phyloP scores from a whole-genome alignment of 176 grass and related monocot genomes.

The Aegilops bicornis region DNA sequence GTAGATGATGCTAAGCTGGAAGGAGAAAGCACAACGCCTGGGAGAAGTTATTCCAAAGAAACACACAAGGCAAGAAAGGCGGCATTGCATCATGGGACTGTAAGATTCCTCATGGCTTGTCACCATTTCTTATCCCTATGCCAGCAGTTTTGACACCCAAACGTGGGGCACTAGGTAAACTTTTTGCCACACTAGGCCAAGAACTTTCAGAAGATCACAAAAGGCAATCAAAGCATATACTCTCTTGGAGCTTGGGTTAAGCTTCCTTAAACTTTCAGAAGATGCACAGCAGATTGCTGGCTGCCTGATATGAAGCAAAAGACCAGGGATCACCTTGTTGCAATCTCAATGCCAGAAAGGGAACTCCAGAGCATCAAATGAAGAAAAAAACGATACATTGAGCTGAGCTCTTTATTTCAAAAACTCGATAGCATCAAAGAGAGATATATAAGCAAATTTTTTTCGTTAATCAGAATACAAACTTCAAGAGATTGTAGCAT shows the following conservation, averaged over 20 bases:
- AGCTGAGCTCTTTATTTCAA: not conserved
- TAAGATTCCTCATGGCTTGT: conserved; percentile 34
- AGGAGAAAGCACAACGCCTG: conserved; percentile 65
- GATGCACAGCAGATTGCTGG: not conserved
- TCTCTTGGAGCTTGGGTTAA: not conserved
- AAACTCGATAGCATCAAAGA: not conserved
- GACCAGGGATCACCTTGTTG: too few species aligned
- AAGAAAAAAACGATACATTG: not conserved
- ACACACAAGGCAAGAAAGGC: conserved; percentile 71
- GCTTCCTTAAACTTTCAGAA: not conserved
- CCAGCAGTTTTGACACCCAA: not conserved
- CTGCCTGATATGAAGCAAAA: not conserved
- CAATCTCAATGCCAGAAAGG: not conserved
- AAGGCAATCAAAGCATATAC: not conserved
- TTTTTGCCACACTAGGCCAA: not conserved
- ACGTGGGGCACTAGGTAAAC: not conserved
- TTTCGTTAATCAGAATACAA: not conserved
- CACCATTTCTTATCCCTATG: conserved; percentile 9
- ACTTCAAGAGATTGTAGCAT: not conserved
- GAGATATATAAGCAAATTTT: not conserved
- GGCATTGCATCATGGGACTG: conserved; percentile 18
- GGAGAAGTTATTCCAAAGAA: conserved; percentile 65
- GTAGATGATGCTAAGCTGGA: conserved; percentile 1
- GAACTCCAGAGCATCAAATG: not conserved
- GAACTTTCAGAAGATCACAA: not conserved